Evolutionary conservation across 2,329 filamentous ascomycete genomes (phyloP).

Genomic region (Ophiostoma sp.): DNA sequence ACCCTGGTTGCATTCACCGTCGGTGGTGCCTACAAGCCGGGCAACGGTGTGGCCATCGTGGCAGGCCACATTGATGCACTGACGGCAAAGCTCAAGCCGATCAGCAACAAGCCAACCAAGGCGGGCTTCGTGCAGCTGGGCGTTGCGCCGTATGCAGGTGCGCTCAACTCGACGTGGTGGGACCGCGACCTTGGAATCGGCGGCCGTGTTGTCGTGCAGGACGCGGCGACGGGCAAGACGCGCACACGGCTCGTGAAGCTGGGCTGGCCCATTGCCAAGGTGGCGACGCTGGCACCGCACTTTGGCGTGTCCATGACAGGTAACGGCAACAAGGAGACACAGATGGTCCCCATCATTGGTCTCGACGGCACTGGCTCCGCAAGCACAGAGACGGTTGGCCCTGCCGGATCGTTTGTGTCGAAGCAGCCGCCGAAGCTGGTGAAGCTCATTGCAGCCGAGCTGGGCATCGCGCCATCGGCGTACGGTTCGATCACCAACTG

Average conservation of each 20-base stretch:
- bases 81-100: slow-evolving; percentile 84
- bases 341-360: slow-evolving; percentile 90
- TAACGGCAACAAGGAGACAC: slow-evolving; percentile 74
- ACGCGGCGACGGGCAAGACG: slow-evolving; percentile 68
- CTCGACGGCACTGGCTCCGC: slow-evolving; percentile 65
- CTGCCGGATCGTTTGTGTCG: slow-evolving; percentile 64
- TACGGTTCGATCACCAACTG: slow-evolving; percentile 80
- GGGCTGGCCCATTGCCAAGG: slow-evolving; percentile 85
- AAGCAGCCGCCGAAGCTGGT: slow-evolving; percentile 84
- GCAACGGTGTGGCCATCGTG: slow-evolving; percentile 44
- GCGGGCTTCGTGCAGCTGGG: slow-evolving; percentile 84
- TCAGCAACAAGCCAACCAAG: slow-evolving; percentile 76
- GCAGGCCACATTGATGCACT: slow-evolving; percentile 91
- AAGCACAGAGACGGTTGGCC: slow-evolving; percentile 47
- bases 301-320: slow-evolving; percentile 73
- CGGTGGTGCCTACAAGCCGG: slow-evolving; percentile 34
- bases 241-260: slow-evolving; percentile 78
- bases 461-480: slow-evolving; percentile 60
- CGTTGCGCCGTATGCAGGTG: slow-evolving; percentile 88
- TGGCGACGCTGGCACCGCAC: slow-evolving; percentile 88
- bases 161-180: slow-evolving; percentile 88
- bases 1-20: slow-evolving; percentile 38
- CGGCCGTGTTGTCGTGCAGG: slow-evolving; percentile 78
- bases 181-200: slow-evolving; percentile 89
- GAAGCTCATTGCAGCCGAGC: slow-evolving; percentile 69